Evolutionary conservation across 1,284 basidiomycete species (phyloP), one percentile per base, ranked within the genome.

Genomic region (Ceratobasidium sp.): DNA sequence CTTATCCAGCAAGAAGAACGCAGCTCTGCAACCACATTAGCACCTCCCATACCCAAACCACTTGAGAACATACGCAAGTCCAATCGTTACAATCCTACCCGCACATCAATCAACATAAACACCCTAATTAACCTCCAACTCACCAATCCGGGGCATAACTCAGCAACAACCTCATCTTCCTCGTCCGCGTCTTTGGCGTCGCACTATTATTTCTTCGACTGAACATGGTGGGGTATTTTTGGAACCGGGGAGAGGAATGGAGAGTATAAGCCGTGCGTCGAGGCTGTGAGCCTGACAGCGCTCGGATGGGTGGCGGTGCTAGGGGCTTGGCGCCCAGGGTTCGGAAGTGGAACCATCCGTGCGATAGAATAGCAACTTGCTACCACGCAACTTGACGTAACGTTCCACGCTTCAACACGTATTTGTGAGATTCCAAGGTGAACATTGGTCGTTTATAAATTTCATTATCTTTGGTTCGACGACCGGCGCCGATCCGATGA

Each of bases 141-240:
- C 79, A 93, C 93, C 93, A 94, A 82, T 94, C 93, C 0, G 91
- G 91, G 33, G 88, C 87, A 85, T 94, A 94, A 20, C 90, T 91
- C 65, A 86, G 81, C 33, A 93, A 79, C 4, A 93, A 84, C 38
- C 52, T 46, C 18, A 55, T 54, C 52, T 65, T 27, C 23, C 80
- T 52, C n/a, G 73, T 76, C 20, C 73, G 27, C 44, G 23, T 52
- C 35, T 38, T 54, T 20, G 73, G 57, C 64, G 50, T 46, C 55
- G 46, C 69, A 46, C 57, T 73, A 57, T 30, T 59, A 48, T 41
- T 55, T 20, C 48, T 35, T 27, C 66, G 23, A 1, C 66, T 5
- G 41, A 69, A 69, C 67, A 69, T 69, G 7, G 35, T 14, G 14
- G 23, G 50, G 59, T 59, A 59, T 68, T 68, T 52, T 54, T 33